A percentile compares a stretch with the other conserved stretches of the same genome.
These are phyloP conservation scores for Claviceps maximensis DNA, from an alignment of 2,329 filamentous ascomycete species.

Conservation along the genomic window DNA sequence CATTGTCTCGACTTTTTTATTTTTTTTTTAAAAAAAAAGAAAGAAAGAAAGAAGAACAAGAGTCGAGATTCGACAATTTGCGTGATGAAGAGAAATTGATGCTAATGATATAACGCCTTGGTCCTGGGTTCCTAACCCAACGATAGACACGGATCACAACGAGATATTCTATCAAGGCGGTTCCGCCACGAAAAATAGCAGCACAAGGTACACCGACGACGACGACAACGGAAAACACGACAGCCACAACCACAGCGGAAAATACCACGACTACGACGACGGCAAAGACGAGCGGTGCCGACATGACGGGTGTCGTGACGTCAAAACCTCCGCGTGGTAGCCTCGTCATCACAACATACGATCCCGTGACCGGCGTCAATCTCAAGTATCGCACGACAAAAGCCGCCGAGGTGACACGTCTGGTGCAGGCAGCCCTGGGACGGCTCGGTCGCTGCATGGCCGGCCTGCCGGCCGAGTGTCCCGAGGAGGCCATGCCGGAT, in stretches of 20 bases:
- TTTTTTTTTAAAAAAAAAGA: neutral
- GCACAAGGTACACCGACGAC: neutral
- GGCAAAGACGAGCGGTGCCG: slow-evolving; percentile 11
- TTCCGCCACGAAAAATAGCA: slow-evolving; percentile 17
- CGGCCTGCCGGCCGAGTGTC: slow-evolving; percentile 30
- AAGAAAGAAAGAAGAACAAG: neutral
- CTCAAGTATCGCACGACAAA: slow-evolving; percentile 90
- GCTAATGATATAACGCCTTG: slow-evolving; percentile 4
- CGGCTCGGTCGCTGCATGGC: slow-evolving; percentile 59
- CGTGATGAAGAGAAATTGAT: neutral
- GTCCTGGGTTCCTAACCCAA: neutral
- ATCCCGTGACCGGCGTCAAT: slow-evolving; percentile 65
- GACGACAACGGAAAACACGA: neutral
- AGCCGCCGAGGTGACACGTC: slow-evolving; percentile 72
- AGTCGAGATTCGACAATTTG: neutral
- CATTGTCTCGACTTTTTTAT: neutral
- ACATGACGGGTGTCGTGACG: slow-evolving; percentile 11
- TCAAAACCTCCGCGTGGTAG: slow-evolving; percentile 46
- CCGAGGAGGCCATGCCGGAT: slow-evolving; percentile 31
- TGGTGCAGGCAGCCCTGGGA: slow-evolving; percentile 61
- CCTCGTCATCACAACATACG: slow-evolving; percentile 80
- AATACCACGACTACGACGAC: neutral
- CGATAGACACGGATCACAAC: slow-evolving; percentile 77
- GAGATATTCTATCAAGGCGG: slow-evolving; percentile 63
- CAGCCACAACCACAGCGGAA: too few relatives aligned